These are phyloP conservation scores for Chaetomium strumarium DNA, from an alignment of 2,329 filamentous ascomycete genomes.

Conservation along the genomic window DNA sequence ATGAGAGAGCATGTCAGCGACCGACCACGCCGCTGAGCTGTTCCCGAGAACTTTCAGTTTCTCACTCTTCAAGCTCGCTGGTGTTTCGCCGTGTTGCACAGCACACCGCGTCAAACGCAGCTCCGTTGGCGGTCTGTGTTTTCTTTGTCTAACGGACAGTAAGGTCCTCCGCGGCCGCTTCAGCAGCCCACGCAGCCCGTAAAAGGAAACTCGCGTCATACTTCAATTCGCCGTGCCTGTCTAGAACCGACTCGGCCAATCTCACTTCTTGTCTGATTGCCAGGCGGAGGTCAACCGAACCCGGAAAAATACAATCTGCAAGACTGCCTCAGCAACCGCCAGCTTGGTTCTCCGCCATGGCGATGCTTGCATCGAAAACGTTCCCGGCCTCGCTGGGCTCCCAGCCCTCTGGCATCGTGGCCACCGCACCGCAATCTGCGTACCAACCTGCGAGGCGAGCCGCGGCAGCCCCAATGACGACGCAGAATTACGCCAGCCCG, in stretches of 20 bases:
- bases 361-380: constrained; percentile 72
- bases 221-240: too few relatives aligned
- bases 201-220: neutral
- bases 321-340: constrained; percentile 7
- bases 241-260: too few relatives aligned
- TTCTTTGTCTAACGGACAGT: neutral
- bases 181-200: neutral
- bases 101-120: constrained; percentile 1
- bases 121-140: constrained; percentile 6
- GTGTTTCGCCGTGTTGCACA: constrained; percentile 3
- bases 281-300: neutral
- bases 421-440: constrained; percentile 43
- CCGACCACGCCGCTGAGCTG: constrained; percentile 1
- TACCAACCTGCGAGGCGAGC: constrained; percentile 48
- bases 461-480: constrained; percentile 42
- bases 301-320: neutral
- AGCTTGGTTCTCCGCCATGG: constrained; percentile 46
- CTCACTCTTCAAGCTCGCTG: neutral
- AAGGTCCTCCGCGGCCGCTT: neutral
- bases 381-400: constrained; percentile 54
- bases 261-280: neutral
- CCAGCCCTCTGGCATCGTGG: constrained; percentile 38
- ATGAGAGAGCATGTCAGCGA: constrained; percentile 3
- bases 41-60: neutral
- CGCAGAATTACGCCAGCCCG: constrained; percentile 67